Evolutionary conservation across 345 rosid genomes (phyloP).

Genomic region (Lepidium didymum): DNA sequence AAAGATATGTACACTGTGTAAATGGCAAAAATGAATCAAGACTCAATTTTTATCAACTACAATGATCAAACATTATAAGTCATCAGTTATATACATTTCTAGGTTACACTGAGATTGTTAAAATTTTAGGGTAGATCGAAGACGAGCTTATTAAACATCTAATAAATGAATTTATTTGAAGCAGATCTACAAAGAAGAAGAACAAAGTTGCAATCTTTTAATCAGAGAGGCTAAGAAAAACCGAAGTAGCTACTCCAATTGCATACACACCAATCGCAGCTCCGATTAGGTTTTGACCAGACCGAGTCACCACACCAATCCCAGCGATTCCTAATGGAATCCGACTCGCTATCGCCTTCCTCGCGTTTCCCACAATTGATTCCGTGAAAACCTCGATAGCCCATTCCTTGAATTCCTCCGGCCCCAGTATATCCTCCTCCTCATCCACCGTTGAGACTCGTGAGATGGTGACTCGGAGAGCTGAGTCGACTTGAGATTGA

Average conservation of each 20-base stretch:
- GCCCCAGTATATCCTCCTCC: constrained; percentile 27
- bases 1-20: no score
- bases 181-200: not conserved
- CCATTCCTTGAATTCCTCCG: constrained; percentile 53
- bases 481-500: constrained; percentile 60
- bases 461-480: constrained; percentile 32
- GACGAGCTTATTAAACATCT: no score
- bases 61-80: no score
- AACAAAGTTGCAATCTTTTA: constrained; percentile 4
- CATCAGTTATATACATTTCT: no score
- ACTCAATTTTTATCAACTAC: no score
- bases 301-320: constrained; percentile 50
- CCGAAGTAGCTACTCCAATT: constrained; percentile 65
- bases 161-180: not conserved
- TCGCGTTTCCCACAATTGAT: constrained; percentile 56
- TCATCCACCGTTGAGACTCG: not conserved
- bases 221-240: constrained; percentile 56
- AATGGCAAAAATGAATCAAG: no score
- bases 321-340: constrained; percentile 73
- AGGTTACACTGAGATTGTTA: not conserved
- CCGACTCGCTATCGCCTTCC: constrained; percentile 48
- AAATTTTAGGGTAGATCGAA: not conserved
- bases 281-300: constrained; percentile 44
- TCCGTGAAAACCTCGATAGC: constrained; percentile 53
- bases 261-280: constrained; percentile 71